phyloP scores from a whole-genome alignment of 2,329 filamentous ascomycete species.

The Atkinsonella hypoxylon region DNA sequence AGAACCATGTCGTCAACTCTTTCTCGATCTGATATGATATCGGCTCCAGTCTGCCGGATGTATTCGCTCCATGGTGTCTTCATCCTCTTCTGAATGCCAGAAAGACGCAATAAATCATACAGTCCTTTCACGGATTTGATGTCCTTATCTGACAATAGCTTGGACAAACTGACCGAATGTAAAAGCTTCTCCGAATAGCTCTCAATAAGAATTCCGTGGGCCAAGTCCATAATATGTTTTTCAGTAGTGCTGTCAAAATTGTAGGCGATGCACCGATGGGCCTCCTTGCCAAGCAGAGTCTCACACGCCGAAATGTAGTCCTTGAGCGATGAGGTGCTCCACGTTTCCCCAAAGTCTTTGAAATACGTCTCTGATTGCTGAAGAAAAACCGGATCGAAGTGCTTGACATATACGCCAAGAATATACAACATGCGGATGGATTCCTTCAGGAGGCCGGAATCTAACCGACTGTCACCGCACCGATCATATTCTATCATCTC shows the following conservation, averaged over 20 bases:
- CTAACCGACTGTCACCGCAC: constrained; percentile 40
- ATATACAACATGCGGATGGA: constrained; percentile 74
- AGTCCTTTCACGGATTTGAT: constrained; percentile 60
- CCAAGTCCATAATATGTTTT: constrained; percentile 57
- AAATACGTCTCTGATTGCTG: constrained; percentile 57
- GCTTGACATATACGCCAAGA: constrained; percentile 65
- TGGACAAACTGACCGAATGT: constrained; percentile 53
- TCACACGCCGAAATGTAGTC: constrained; percentile 64
- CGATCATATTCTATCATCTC: constrained; percentile 66
- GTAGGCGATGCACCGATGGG: constrained; percentile 65
- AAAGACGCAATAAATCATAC: constrained; percentile 65
- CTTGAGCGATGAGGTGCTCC: constrained; percentile 52
- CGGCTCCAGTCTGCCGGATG: constrained; percentile 61
- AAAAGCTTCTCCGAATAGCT: constrained; percentile 55
- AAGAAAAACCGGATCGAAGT: constrained; percentile 70
- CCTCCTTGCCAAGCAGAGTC: constrained; percentile 58
- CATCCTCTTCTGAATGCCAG: constrained; percentile 57
- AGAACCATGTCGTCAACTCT: constrained; percentile 78
- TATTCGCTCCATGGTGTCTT: constrained; percentile 66
- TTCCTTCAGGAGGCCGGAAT: constrained; percentile 56
- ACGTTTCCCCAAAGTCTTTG: constrained; percentile 53
- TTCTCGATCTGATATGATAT: constrained; percentile 69
- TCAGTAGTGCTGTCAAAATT: constrained; percentile 76
- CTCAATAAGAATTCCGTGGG: constrained; percentile 62
- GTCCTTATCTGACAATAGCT: constrained; percentile 60